phyloP scores from a whole-genome alignment of 2,329 filamentous ascomycete genomes.

The Fusarium sp. region DNA sequence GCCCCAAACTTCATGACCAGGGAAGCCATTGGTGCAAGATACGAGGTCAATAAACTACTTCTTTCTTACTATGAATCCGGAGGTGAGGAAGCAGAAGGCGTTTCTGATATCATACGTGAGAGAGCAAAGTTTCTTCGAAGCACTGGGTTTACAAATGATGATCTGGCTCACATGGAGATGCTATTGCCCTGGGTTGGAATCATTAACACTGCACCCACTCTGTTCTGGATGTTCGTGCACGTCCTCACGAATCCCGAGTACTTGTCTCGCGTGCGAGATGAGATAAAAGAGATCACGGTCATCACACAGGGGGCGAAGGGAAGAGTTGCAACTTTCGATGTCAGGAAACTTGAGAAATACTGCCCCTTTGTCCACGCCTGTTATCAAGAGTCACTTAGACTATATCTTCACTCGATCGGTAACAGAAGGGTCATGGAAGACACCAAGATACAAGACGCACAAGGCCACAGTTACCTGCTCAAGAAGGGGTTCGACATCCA shows the following conservation, averaged over 20 bases:
- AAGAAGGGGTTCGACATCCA: slow-evolving; percentile 45
- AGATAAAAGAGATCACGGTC: slow-evolving; percentile 44
- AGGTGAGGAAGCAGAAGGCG: slow-evolving; percentile 42
- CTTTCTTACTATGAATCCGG: slow-evolving; percentile 48
- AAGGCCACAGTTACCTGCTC: slow-evolving; percentile 43
- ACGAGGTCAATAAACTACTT: slow-evolving; percentile 47
- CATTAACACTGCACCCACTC: slow-evolving; percentile 54
- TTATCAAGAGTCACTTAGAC: slow-evolving; percentile 59
- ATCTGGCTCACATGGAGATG: slow-evolving; percentile 50
- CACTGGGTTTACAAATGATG: slow-evolving; percentile 46
- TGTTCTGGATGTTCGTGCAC: slow-evolving; percentile 53
- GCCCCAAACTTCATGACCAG: background rate
- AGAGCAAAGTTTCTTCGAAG: slow-evolving; percentile 47
- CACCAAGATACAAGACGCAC: slow-evolving; percentile 48
- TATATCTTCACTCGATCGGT: slow-evolving; percentile 53
- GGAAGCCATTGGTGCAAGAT: slow-evolving; percentile 35
- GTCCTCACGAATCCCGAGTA: slow-evolving; percentile 48
- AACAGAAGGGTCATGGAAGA: slow-evolving; percentile 57
- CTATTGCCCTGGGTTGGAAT: slow-evolving; percentile 49
- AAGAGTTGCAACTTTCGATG: slow-evolving; percentile 48
- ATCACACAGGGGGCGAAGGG: background rate
- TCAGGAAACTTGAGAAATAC: slow-evolving; percentile 50
- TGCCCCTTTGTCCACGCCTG: slow-evolving; percentile 58
- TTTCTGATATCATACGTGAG: slow-evolving; percentile 47
- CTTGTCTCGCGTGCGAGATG: slow-evolving; percentile 46